phyloP scores from a whole-genome alignment of 73 alveolate species.

The Paraurostyla sp. region DNA sequence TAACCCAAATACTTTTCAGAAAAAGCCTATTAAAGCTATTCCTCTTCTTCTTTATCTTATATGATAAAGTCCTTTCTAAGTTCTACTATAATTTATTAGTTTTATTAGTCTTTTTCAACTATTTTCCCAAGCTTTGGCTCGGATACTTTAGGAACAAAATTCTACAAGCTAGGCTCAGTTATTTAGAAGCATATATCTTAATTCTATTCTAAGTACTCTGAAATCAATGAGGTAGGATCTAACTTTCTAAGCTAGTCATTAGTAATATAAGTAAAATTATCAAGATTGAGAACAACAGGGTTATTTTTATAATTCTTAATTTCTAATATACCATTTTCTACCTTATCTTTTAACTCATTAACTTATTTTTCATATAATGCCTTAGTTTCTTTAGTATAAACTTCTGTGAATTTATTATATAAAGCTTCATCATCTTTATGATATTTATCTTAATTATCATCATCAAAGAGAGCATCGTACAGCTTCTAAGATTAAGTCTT shows the following conservation, averaged over 20 bases:
- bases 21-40: neutral
- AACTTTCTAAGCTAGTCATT: neutral
- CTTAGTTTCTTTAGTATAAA: constrained; percentile 37
- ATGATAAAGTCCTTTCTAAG: constrained; percentile 31
- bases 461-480: constrained; percentile 33
- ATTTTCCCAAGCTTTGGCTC: constrained; percentile 4
- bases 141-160: constrained; percentile 8
- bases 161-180: constrained; percentile 22
- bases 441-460: neutral
- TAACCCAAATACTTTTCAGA: neutral
- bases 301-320: constrained; percentile 27
- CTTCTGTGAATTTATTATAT: constrained; percentile 34
- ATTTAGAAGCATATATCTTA: constrained; percentile 32
- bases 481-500: neutral
- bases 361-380: neutral
- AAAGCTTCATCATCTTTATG: neutral
- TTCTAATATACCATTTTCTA: neutral
- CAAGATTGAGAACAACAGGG: constrained; percentile 2
- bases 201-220: neutral
- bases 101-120: neutral
- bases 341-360: neutral
- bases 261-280: neutral
- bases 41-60: constrained; percentile 11
- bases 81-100: neutral
- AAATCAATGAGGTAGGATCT: neutral